phyloP scores from a whole-genome alignment of 768 basidiomycete species.

The Leccinellum luteum region DNA sequence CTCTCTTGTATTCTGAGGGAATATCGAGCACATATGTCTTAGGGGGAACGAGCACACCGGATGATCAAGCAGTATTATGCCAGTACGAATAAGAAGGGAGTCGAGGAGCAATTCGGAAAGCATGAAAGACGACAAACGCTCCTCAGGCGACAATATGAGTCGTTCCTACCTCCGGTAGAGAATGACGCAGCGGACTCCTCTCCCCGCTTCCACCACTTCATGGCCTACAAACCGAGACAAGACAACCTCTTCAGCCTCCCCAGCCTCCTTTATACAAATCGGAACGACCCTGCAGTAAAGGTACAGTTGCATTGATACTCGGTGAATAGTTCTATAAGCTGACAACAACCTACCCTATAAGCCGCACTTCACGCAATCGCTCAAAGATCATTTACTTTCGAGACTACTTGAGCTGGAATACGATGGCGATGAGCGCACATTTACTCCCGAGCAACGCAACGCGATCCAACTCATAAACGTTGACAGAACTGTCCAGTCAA shows the following conservation, averaged over 20 bases:
- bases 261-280: not conserved
- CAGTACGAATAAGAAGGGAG: not conserved
- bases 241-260: not conserved
- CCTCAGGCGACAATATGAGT: not conserved
- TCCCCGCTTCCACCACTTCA: not conserved
- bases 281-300: slow-evolving; percentile 6
- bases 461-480: not conserved
- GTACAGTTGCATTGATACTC: not conserved
- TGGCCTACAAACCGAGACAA: not conserved
- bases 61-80: not conserved
- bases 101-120: not conserved
- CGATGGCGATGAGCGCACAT: slow-evolving; percentile 11
- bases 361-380: slow-evolving; percentile 13
- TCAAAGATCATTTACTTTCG: slow-evolving; percentile 23
- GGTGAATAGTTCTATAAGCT: too few relatives aligned
- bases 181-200: not conserved
- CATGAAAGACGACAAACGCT: not conserved
- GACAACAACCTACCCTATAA: not conserved
- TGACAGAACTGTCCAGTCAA: not conserved
- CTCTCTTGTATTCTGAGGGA: not conserved
- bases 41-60: not conserved
- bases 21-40: not conserved
- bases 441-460: slow-evolving; percentile 2
- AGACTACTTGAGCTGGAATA: slow-evolving; percentile 13
- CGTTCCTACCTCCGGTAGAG: not conserved